Percentiles rank a stretch among this genome's conserved stretches.
Conservation (phyloP, 176 grass and related monocot genomes). For the Leersia perrieri region DNA sequence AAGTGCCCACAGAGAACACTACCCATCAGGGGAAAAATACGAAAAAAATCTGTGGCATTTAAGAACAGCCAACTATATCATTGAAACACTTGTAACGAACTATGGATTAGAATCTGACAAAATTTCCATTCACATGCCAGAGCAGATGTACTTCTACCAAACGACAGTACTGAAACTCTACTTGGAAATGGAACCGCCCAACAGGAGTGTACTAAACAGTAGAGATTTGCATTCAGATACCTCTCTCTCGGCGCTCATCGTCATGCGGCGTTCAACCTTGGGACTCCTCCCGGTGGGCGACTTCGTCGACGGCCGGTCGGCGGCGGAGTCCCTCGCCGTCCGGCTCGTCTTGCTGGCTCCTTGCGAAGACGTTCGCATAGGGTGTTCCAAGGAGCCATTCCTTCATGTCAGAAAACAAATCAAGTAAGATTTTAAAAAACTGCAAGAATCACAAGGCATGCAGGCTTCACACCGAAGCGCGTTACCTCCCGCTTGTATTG, state of each 20-base stretch:
- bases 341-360: constrained; percentile 46
- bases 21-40: neutral
- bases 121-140: constrained; percentile 1
- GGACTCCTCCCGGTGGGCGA: constrained; percentile 49
- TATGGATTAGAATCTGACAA: neutral
- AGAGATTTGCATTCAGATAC: constrained; percentile 16
- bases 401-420: constrained; percentile 46
- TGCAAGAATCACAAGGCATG: neutral
- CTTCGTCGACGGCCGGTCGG: constrained; percentile 44
- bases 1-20: neutral
- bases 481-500: constrained; percentile 40
- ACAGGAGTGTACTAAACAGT: constrained; percentile 6
- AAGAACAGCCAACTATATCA: neutral
- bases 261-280: constrained; percentile 59
- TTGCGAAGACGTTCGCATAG: constrained; percentile 41
- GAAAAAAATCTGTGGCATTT: constrained; percentile 20
- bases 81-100: neutral
- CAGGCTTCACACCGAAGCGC: neutral
- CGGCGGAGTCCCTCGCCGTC: constrained; percentile 45
- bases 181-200: constrained; percentile 11
- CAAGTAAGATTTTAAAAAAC: constrained; percentile 21
- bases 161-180: neutral
- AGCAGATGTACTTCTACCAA: constrained; percentile 4
- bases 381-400: constrained; percentile 59
- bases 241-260: constrained; percentile 56